Evolutionary conservation across 345 rosid species (phyloP), one percentile per base, ranked within the genome.

Genomic region (Excoecaria cochinchinensis): DNA sequence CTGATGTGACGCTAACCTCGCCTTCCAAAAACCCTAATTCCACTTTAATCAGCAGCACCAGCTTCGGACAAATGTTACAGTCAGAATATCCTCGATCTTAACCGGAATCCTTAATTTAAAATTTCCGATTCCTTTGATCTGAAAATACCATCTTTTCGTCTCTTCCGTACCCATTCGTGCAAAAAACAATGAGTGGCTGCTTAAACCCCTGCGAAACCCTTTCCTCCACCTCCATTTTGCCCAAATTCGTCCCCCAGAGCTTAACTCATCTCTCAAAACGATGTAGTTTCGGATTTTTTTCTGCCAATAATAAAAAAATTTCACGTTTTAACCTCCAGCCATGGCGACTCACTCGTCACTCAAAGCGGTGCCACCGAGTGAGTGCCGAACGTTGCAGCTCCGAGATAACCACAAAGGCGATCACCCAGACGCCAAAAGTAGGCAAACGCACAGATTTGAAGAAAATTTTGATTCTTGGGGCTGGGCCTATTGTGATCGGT

Each of bases 401-500:
- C 42, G 68, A 48, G 0, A 25, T 47, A 1, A 14, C 66, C 0
- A 44, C 38, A 7, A 52, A 68, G 48, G 42, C 8, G 14, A 1
- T 21, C 13, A 40, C 53, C 21, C 68, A 51, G 31, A 8, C 62
- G 13, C 75, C 67, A 3, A 78, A 75, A 10, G 31, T 77, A 5
- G 90, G 93, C 51, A 94, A 89, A 66, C 78, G 98, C 59, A 90
- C 89, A 19, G 97, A 95, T 80, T 77, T 95, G 82, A 95, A 90
- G 88, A 95, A 91, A 82, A 95, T 93, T 47, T 68, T 95, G 85
- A 95, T 95, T 51, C 93, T 91, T 22, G 99, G 99, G 0, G 99
- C 99, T 15, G 99, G 99, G 4, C 98, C 99, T 3, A 95, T 95
- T 40, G 99, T 95, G 75, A 95, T 95, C 46, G 99, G 99, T 4